These are phyloP conservation scores for Boletales sp. DNA, from an alignment of 768 basidiomycete genomes.

Conservation along the genomic window DNA sequence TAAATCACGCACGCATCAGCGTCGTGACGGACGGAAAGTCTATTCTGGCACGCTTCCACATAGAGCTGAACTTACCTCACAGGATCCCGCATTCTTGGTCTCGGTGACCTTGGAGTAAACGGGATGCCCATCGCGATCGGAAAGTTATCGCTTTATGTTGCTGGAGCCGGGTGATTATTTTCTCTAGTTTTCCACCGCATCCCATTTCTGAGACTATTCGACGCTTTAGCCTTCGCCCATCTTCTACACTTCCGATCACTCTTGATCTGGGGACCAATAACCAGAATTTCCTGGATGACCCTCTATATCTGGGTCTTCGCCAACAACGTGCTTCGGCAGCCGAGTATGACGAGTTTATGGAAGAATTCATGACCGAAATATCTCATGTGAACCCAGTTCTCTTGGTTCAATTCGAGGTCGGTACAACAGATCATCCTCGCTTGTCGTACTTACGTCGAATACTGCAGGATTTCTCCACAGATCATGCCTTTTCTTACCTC, in stretches of 20 bases:
- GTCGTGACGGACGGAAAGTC: slow-evolving; percentile 86
- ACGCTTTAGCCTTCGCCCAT: slow-evolving; percentile 59
- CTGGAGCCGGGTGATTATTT: slow-evolving; percentile 73
- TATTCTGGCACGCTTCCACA: neutral
- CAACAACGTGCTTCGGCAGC: slow-evolving; percentile 60
- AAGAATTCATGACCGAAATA: slow-evolving; percentile 90
- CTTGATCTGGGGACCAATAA: slow-evolving; percentile 92
- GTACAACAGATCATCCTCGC: slow-evolving; percentile 2
- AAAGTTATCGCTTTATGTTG: slow-evolving; percentile 88
- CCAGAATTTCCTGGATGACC: slow-evolving; percentile 73
- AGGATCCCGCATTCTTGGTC: slow-evolving; percentile 86
- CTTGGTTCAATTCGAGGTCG: slow-evolving; percentile 80
- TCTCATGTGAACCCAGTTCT: slow-evolving; percentile 69
- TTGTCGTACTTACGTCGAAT: neutral
- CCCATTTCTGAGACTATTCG: neutral
- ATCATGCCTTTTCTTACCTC: slow-evolving; percentile 87
- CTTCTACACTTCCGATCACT: slow-evolving; percentile 77
- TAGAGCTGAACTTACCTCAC: slow-evolving; percentile 3
- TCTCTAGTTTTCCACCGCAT: neutral
- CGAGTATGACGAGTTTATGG: slow-evolving; percentile 82
- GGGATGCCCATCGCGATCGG: slow-evolving; percentile 89
- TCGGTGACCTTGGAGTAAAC: slow-evolving; percentile 81
- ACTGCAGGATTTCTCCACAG: slow-evolving; percentile 81
- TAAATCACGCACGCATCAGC: slow-evolving; percentile 77
- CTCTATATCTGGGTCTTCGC: slow-evolving; percentile 84